Evolutionary conservation across 352 stramenopile species (phyloP), one percentile per base, ranked within the genome.

Genomic region (Blastocystis sp.): DNA sequence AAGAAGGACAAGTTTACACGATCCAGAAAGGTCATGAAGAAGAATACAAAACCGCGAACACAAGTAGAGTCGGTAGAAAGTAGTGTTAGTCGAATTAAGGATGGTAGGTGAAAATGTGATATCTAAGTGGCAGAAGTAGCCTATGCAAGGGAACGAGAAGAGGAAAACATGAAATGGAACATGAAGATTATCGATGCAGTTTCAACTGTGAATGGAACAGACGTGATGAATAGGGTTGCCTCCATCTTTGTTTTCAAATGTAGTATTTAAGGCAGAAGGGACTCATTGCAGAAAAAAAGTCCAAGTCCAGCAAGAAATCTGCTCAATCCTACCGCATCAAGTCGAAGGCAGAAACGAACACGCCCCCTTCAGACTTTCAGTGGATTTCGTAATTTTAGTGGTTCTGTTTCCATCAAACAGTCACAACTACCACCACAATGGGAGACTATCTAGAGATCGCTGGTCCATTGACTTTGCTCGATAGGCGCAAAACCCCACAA

Each of bases 1-100:
- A 18, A 26, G 6, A 30, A 66, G 37, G 73, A 85, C 3, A 66
- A 65, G 20, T 85, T 85, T 34, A 66, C 73, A 18, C 18, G 73
- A 54, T n/a, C 53, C 39, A 2, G 73, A 66, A 85, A 85, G 50
- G 73, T 85, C 13, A 85, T 85, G 73, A 85, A 85, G 73, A 85
- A 85, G 73, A 85, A 85, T 45, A 65, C 6, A 24, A 85, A 85
- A 18, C 73, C 73, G 18, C 59, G 63, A 68, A 13, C 13, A 50
- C 47, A 7, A 24, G 13, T 18, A 9, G 55, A 66, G 34, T 37
- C n/a, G 11, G 34, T 85, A 3, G 47, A 85, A 26, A n/a, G 30
- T 13, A 47, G 20, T 24, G 47, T 85, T 13, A 54, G 34, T 6
- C 11, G 26, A 53, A 62, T 85, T 6, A 85, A 85, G 50, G 73